phyloP scores from a whole-genome alignment of 768 basidiomycete genomes.

The Xerocomellus chrysenteron region DNA sequence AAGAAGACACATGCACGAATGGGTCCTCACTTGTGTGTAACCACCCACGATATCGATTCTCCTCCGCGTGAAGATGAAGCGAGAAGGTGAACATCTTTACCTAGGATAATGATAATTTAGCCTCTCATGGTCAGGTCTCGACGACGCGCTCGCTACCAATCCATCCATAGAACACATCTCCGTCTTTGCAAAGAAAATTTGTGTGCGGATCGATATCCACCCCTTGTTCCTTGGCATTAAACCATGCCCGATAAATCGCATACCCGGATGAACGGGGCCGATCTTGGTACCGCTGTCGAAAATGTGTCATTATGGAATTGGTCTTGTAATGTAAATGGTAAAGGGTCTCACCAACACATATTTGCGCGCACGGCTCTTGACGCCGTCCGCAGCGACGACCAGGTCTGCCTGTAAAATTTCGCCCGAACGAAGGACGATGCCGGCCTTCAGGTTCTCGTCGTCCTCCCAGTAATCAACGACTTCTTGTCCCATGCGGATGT shows the following conservation, averaged over 20 bases:
- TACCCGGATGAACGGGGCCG: conserved; percentile 28
- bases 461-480: conserved; percentile 25
- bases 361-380: conserved; percentile 21
- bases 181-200: conserved; percentile 16
- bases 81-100: conserved; percentile 23
- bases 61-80: conserved; percentile 14
- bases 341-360: conserved; percentile 20
- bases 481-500: conserved; percentile 22
- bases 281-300: conserved; percentile 25
- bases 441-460: background rate
- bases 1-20: background rate
- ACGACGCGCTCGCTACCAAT: conserved; percentile 10
- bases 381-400: conserved; percentile 31
- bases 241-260: conserved; percentile 31
- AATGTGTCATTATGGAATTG: background rate
- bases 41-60: conserved; percentile 17
- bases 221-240: conserved; percentile 22
- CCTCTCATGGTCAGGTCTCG: background rate
- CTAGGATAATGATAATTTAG: background rate
- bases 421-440: conserved; percentile 16
- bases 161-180: conserved; percentile 26
- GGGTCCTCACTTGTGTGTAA: conserved; percentile 21
- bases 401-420: conserved; percentile 23
- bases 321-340: background rate
- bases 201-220: conserved; percentile 24